Evolutionary conservation across 106 monocot genomes (phyloP).

Genomic region (Dendrobium chrysotoxum): DNA sequence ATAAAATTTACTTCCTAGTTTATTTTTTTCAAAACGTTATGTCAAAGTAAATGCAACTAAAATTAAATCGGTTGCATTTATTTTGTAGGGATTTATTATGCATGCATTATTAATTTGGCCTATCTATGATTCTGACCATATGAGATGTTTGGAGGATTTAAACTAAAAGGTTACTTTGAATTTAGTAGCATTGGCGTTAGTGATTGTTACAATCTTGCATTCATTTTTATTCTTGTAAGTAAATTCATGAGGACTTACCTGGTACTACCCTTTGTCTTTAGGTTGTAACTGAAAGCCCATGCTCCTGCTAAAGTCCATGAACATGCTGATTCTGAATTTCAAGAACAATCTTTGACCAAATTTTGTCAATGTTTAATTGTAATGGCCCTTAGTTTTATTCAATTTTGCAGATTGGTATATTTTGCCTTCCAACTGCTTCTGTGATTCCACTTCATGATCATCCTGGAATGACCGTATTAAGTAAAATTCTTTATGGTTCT

Average conservation of each 20-base stretch:
- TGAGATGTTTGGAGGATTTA: background rate
- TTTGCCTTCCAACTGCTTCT: constrained; percentile 90
- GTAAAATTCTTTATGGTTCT: constrained; percentile 95
- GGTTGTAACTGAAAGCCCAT: background rate
- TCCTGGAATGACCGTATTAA: constrained; percentile 93
- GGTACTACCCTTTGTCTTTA: background rate
- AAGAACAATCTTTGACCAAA: background rate
- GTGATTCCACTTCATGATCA: constrained; percentile 98
- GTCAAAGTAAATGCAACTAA: background rate
- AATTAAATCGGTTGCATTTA: background rate
- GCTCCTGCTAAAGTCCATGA: background rate
- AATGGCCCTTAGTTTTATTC: background rate
- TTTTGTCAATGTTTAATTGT: background rate
- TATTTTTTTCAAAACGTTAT: background rate
- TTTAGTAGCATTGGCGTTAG: background rate
- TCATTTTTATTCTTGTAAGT: background rate
- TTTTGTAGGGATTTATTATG: background rate
- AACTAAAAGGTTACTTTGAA: background rate
- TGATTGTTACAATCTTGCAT: background rate
- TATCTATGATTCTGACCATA: background rate
- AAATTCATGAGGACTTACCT: background rate
- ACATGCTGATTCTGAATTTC: background rate
- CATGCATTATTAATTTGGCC: background rate
- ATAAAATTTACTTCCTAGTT: background rate
- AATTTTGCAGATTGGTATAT: constrained; percentile 28